Evolutionary conservation across 345 rosid genomes (phyloP).

Genomic region (Angophora floribunda): DNA sequence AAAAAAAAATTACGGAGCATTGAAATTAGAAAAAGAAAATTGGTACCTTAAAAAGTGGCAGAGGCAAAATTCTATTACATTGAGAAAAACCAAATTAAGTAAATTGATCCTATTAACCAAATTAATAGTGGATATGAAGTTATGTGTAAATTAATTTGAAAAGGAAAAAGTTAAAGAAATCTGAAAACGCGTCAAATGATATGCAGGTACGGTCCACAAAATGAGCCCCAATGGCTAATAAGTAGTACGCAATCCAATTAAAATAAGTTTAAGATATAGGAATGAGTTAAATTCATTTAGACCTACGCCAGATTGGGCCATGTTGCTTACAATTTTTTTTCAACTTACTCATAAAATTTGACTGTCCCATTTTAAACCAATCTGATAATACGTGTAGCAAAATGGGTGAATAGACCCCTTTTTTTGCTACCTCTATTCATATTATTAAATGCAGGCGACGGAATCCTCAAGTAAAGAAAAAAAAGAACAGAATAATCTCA

Average conservation of each 20-base stretch:
- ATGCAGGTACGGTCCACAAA: not conserved
- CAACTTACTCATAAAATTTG: no score
- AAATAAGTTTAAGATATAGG: no score
- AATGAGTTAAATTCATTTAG: not conserved
- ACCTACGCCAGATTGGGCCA: no score
- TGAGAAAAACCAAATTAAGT: not conserved
- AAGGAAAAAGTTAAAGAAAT: no score
- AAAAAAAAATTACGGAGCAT: not conserved
- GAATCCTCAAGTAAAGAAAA: not conserved
- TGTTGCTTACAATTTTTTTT: no score
- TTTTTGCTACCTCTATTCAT: not conserved
- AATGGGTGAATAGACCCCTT: no score
- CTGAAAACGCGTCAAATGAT: no score
- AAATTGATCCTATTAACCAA: not conserved
- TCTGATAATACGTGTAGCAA: no score
- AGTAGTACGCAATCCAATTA: not conserved
- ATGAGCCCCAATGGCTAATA: not conserved
- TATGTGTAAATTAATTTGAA: not conserved
- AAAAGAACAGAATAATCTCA: not conserved
- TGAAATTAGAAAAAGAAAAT: not conserved
- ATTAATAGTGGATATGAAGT: not conserved
- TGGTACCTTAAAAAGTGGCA: not conserved
- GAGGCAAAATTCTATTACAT: not conserved
- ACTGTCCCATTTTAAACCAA: not conserved
- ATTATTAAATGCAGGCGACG: not conserved